phyloP scores from a whole-genome alignment of 164 flowering plant species.

The Cinnamomum micranthum region DNA sequence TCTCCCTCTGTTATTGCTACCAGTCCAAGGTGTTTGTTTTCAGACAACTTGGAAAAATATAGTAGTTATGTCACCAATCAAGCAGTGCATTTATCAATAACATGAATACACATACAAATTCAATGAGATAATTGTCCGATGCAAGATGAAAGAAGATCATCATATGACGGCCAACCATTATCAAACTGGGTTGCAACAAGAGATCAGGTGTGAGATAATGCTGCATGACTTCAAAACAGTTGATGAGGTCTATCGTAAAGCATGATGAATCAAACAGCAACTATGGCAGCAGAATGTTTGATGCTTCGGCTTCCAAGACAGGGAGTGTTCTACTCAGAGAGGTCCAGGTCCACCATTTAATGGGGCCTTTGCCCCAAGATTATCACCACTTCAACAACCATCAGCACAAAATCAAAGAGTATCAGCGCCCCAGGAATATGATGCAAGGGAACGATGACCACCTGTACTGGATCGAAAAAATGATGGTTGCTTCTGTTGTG shows the following conservation, averaged over 20 bases:
- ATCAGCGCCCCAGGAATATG: background rate
- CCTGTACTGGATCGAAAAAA: background rate
- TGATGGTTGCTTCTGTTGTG: background rate
- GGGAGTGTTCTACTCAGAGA: background rate
- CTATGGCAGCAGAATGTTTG: background rate
- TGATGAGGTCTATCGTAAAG: background rate
- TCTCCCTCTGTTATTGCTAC: too few species aligned
- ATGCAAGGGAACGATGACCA: background rate
- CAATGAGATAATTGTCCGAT: too few species aligned
- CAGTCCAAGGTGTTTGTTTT: too few species aligned
- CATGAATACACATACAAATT: too few species aligned
- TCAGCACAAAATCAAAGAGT: background rate
- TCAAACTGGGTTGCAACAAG: background rate
- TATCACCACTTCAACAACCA: background rate
- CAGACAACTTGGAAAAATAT: too few species aligned
- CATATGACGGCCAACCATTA: background rate
- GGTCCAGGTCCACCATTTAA: background rate
- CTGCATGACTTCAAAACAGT: background rate
- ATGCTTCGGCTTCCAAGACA: background rate
- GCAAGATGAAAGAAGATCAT: too few species aligned
- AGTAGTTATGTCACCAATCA: too few species aligned
- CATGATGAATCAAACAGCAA: background rate
- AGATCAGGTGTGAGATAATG: background rate
- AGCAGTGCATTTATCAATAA: too few species aligned
- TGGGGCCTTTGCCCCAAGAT: background rate